Conservation (phyloP, 495 filamentous ascomycete genomes). For the Cudoniella acicularis region DNA sequence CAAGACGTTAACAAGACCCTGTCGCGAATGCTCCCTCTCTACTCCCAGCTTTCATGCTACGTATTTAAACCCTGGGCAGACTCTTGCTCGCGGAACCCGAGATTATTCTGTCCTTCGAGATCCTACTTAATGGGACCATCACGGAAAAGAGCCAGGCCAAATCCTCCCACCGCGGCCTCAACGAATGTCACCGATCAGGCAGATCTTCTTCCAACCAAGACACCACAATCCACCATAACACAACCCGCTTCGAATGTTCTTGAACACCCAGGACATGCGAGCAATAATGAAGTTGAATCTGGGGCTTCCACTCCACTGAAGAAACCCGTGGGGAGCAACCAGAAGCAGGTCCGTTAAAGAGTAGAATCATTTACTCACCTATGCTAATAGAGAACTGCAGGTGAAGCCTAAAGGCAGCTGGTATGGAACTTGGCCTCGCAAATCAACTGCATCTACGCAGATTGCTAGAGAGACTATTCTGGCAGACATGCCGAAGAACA, state of each 20-base stretch:
- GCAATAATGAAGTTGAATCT: neutral
- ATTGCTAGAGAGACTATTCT: constrained; percentile 75
- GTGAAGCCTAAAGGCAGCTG: constrained; percentile 44
- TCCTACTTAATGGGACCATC: constrained; percentile 22
- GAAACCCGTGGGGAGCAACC: neutral
- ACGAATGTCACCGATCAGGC: neutral
- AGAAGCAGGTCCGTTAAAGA: neutral
- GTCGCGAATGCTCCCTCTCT: too few relatives aligned
- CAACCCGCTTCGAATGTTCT: neutral
- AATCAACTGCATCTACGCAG: constrained; percentile 68
- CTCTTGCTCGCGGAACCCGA: neutral
- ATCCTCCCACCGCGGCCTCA: constrained; percentile 14
- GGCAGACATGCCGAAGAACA: constrained; percentile 41
- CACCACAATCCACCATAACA: neutral
- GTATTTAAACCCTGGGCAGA: too few relatives aligned
- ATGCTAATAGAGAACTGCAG: constrained; percentile 5
- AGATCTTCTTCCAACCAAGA: neutral
- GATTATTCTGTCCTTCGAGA: too few relatives aligned
- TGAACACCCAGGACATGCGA: neutral
- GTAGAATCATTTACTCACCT: neutral
- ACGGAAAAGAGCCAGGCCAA: constrained; percentile 20
- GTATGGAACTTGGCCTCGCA: constrained; percentile 66
- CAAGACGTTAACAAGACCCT: too few relatives aligned
- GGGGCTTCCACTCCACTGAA: neutral
- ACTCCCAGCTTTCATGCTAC: too few relatives aligned